A percentile compares a stretch with the other conserved stretches of the same genome.
These are phyloP conservation scores for Tuber magnatum DNA, from an alignment of 495 filamentous ascomycete genomes.

Conservation along the genomic window DNA sequence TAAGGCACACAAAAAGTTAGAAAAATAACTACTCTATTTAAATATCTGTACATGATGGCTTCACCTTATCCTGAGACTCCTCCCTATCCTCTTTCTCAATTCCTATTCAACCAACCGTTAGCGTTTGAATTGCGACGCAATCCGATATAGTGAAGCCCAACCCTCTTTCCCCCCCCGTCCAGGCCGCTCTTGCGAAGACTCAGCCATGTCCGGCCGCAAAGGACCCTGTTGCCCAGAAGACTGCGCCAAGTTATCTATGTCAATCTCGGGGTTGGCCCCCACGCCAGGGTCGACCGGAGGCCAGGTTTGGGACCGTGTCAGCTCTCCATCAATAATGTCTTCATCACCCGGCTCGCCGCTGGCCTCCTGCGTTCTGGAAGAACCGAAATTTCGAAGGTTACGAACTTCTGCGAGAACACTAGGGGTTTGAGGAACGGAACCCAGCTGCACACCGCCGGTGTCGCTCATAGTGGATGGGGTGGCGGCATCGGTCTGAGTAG, in stretches of 20 bases:
- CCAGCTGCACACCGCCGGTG: conserved; percentile 12
- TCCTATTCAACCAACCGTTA: conserved; percentile 34
- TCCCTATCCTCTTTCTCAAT: conserved; percentile 21
- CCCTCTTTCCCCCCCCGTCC: conserved; percentile 27
- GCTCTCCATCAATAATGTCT: conserved; percentile 14
- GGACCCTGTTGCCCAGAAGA: not conserved
- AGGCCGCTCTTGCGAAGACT: not conserved
- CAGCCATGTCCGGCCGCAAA: not conserved
- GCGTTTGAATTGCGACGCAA: conserved; percentile 36
- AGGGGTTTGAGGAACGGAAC: conserved; percentile 2
- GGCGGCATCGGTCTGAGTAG: not conserved
- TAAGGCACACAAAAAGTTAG: not conserved
- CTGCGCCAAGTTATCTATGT: conserved; percentile 3
- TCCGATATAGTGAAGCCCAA: conserved; percentile 35
- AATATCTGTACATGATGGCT: conserved; percentile 1
- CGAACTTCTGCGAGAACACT: not conserved
- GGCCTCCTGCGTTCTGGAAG: not conserved
- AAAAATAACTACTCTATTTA: conserved; percentile 2
- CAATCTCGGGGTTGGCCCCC: not conserved
- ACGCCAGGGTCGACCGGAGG: not conserved
- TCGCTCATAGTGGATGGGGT: not conserved
- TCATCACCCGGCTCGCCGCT: conserved; percentile 12
- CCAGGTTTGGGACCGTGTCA: conserved; percentile 11
- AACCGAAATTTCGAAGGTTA: not conserved
- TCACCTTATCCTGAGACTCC: conserved; percentile 18